phyloP scores from a whole-genome alignment of 352 stramenopile species.

The Phytopythium oedochilum region DNA sequence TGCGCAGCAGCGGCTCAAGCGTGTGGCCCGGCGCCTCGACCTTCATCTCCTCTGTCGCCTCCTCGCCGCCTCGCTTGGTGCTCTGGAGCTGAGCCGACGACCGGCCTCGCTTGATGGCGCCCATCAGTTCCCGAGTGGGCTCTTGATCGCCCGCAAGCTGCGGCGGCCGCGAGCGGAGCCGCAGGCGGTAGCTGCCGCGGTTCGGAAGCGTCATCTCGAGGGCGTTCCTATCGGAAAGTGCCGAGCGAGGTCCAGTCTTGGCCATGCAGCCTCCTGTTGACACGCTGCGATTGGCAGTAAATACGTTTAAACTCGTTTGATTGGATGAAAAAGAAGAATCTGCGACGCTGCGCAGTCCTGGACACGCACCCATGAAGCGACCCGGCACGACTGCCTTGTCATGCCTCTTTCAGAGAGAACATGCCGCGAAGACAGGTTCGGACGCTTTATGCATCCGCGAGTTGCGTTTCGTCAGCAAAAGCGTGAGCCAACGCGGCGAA shows the following conservation, averaged over 20 bases:
- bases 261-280: neutral
- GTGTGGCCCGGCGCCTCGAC: conserved; percentile 6
- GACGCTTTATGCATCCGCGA: too few species aligned
- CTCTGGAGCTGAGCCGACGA: too few species aligned
- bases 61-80: too few species aligned
- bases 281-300: neutral
- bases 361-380: neutral
- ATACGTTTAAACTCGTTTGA: neutral
- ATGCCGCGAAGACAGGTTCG: too few species aligned
- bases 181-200: conserved; percentile 26
- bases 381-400: too few species aligned
- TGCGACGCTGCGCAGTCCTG: conserved; percentile 25
- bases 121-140: neutral
- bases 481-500: too few species aligned
- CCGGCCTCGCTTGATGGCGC: conserved; percentile 4
- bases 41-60: neutral
- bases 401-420: too few species aligned
- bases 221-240: conserved; percentile 4
- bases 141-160: conserved; percentile 10
- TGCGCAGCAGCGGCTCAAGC: conserved; percentile 31
- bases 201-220: conserved; percentile 55
- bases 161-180: conserved; percentile 1
- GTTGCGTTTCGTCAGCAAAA: too few species aligned
- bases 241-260: neutral
- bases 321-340: conserved; percentile 9